Base-by-base conservation (phyloP, 208 protist genomes). In the Crithidia brevicula region DNA sequence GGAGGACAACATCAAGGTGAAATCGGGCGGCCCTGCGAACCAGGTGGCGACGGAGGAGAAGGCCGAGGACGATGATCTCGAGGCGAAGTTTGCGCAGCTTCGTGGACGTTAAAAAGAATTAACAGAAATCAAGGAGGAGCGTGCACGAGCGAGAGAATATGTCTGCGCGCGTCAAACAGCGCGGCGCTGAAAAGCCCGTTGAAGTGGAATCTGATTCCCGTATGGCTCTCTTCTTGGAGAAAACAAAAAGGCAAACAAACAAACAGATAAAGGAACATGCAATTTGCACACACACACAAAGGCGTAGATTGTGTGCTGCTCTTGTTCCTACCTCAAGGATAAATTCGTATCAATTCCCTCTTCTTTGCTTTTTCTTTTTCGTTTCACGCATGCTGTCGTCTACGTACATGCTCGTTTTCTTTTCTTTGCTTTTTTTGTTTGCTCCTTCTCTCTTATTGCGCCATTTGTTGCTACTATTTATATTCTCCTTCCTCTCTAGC, bases 11-110 rank as follows among this genome's bases (percentile, higher is more conserved):
- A 28, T 91, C 4, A 77, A 68, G n/a, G 68, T 93, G 49, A 85
- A 78, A 53, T 70, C 63, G 31, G 46, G 67, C 30, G 58, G 73
- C 27, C 64, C 64, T 20, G 49, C 51, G 6, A 11, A 34, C 11
- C 64, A 73, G 57, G 28, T 46, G 13, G 22, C 66, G 13, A 43
- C 77, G 28, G 40, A 79, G n/a, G 38, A 71, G 36, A 53, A 73
- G 15, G 49, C 27, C 1, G 85, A 79, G 25, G 36, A 82, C 8
- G 88, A 92, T 42, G 79, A 81, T 27, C 61, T 94, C 40, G 85
- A 92, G 57, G 84, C 82, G 18, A 77, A 83, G 36, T 88, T 94
- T 54, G 88, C 85, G 5, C 77, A 79, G 51, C 68, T 94, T n/a
- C 84, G 84, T 45, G 79, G 83, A 23, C 79, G 78, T 23, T 88